These are phyloP conservation scores for Verticillium albo-atrum DNA, from an alignment of 2,329 filamentous ascomycete genomes.

Conservation along the genomic window DNA sequence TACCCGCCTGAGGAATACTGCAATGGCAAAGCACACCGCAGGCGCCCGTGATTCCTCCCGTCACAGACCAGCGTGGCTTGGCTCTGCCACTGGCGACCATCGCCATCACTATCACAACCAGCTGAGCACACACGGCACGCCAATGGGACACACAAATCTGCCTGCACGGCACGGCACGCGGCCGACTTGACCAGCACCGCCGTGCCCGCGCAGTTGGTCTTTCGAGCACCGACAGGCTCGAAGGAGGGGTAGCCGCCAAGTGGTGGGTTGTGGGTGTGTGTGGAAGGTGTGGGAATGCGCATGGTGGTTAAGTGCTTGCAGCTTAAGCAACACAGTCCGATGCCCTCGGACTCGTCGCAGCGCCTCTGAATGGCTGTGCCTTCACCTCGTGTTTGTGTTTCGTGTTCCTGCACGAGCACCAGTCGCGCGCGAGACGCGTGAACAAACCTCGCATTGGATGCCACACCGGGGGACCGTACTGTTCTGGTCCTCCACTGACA, in stretches of 20 bases:
- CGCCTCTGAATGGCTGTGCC: background rate
- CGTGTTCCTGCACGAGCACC: background rate
- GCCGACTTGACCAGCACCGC: no score
- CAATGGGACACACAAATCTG: background rate
- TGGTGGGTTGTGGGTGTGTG: background rate
- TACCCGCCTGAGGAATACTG: background rate
- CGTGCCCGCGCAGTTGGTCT: no score
- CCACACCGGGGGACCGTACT: background rate
- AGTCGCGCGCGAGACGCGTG: background rate
- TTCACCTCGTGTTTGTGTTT: background rate
- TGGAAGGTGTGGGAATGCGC: background rate
- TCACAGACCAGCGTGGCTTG: background rate
- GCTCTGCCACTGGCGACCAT: background rate
- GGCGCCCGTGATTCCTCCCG: background rate
- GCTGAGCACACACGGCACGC: background rate
- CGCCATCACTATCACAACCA: background rate
- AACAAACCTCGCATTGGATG: constrained; percentile 1
- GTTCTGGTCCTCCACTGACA: background rate
- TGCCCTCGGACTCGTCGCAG: background rate
- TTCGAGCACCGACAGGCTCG: no score
- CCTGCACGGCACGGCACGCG: no score
- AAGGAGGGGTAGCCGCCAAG: background rate
- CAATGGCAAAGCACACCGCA: background rate
- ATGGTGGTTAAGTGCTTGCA: background rate
- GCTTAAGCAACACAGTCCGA: background rate